phyloP scores from a whole-genome alignment of 2,329 filamentous ascomycete genomes.

The Hymenotorrendiella dingleyae region DNA sequence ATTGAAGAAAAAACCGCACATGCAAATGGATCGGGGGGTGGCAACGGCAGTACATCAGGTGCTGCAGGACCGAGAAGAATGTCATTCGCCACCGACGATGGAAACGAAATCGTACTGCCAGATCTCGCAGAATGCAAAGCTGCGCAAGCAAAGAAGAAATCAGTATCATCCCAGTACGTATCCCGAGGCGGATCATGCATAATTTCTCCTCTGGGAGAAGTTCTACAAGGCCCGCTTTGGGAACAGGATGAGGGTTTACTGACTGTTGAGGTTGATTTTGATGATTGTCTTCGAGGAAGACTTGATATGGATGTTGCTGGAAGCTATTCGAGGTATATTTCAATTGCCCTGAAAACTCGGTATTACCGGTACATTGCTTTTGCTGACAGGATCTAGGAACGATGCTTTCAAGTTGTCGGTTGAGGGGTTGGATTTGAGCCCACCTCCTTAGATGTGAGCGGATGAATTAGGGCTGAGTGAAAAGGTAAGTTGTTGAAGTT shows the following conservation, averaged over 20 bases:
- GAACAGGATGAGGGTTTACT: slow-evolving; percentile 63
- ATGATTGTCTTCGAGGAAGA: slow-evolving; percentile 77
- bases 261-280: slow-evolving; percentile 73
- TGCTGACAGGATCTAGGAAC: slow-evolving; percentile 36
- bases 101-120: slow-evolving; percentile 47
- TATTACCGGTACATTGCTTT: neutral
- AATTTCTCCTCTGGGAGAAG: slow-evolving; percentile 71
- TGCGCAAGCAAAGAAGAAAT: slow-evolving; percentile 15
- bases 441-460: slow-evolving; percentile 38
- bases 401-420: slow-evolving; percentile 58
- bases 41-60: neutral
- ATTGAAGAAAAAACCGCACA: neutral
- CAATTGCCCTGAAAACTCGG: neutral
- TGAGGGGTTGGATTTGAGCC: slow-evolving; percentile 50
- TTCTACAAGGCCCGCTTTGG: slow-evolving; percentile 77
- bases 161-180: slow-evolving; percentile 29
- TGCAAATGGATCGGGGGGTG: slow-evolving; percentile 2
- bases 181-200: slow-evolving; percentile 79
- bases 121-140: neutral
- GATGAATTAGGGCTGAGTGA: too few relatives aligned
- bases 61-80: slow-evolving; percentile 2
- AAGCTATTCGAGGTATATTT: slow-evolving; percentile 69
- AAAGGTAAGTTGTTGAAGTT: too few relatives aligned
- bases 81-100: slow-evolving; percentile 36
- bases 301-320: slow-evolving; percentile 81